Evolutionary conservation across 169 alveolate genomes (phyloP), one percentile per base, ranked within the genome.

Genomic region (Pseudocohnilembus persalinus): DNA sequence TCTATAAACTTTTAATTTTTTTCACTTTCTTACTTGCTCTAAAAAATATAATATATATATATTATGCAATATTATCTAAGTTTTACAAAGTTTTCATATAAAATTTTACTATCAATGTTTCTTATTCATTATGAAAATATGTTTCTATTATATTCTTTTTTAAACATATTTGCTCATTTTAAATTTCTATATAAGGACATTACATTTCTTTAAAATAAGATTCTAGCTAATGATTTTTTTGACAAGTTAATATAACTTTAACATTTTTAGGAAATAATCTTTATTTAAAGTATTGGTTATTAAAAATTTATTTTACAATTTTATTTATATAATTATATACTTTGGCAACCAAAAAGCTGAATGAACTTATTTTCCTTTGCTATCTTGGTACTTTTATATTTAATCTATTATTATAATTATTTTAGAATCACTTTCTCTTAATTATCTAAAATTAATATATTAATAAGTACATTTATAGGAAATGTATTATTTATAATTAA

Each of bases 281-380:
- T 49, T 4, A 11, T 49, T 49, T n/a, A n/a, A n/a, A n/a, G n/a
- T n/a, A n/a, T n/a, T n/a, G n/a, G n/a, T n/a, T n/a, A n/a, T n/a
- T n/a, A n/a, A n/a, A n/a, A n/a, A n/a, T n/a, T n/a, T n/a, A n/a
- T n/a, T n/a, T n/a, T n/a, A n/a, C n/a, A n/a, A 49, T 49, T 11
- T 11, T 49, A 49, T 49, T 11, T 20, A 49, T 20, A 20, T 49
- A 49, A 49, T 49, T 49, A 49, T 49, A 26, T 90, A 82, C 88
- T 87, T 82, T 29, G 93, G 93, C 15, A 90, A 74, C 93, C 93
- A 90, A 73, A 85, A 90, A 25, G 93, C 90, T 0, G 90, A 84
- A 28, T 90, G 87, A 30, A 85, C 91, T 49, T 78, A 81, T 29
- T 84, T 73, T 31, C 74, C 87, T n/a, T 82, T 81, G 68, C 72